These are phyloP conservation scores for Grosmannia huntii DNA, from an alignment of 2,329 filamentous ascomycete species.

Conservation along the genomic window DNA sequence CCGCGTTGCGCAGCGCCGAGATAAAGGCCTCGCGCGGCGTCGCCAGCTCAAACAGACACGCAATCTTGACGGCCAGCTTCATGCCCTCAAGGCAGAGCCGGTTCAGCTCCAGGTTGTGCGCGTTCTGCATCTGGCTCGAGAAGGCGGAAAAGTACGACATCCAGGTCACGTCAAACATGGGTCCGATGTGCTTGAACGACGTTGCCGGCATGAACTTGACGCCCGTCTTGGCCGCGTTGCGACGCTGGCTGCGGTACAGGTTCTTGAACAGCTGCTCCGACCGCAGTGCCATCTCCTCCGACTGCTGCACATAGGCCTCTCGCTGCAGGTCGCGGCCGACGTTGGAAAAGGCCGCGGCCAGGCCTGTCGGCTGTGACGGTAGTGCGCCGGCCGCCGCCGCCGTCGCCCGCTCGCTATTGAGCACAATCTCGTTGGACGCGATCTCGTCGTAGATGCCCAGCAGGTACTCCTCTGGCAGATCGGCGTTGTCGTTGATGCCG, in stretches of 20 bases:
- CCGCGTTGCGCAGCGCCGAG: constrained; percentile 81
- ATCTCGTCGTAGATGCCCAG: constrained; percentile 88
- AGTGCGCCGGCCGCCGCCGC: constrained; percentile 64
- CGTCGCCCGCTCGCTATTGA: constrained; percentile 81
- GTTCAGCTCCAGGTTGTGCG: constrained; percentile 84
- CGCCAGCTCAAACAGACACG: constrained; percentile 83
- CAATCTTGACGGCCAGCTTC: constrained; percentile 84
- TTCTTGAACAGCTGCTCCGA: constrained; percentile 85
- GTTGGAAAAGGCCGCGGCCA: constrained; percentile 79
- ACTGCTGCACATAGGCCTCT: constrained; percentile 89
- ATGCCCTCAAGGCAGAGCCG: constrained; percentile 89
- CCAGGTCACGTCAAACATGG: constrained; percentile 98
- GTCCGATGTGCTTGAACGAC: constrained; percentile 86
- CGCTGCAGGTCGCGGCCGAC: constrained; percentile 83
- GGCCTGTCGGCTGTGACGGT: constrained; percentile 43
- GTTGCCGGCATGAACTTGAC: constrained; percentile 81
- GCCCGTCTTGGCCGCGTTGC: constrained; percentile 57
- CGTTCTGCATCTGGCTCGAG: constrained; percentile 85
- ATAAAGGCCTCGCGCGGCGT: constrained; percentile 95
- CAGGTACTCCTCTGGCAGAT: constrained; percentile 88
- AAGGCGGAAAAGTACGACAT: constrained; percentile 97
- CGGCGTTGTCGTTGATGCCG: constrained; percentile 92
- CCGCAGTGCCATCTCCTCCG: constrained; percentile 70
- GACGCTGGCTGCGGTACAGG: constrained; percentile 77
- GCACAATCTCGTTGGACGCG: constrained; percentile 77